Conservation (phyloP, 2,329 filamentous ascomycete genomes). For the Aspergillus udagawae region DNA sequence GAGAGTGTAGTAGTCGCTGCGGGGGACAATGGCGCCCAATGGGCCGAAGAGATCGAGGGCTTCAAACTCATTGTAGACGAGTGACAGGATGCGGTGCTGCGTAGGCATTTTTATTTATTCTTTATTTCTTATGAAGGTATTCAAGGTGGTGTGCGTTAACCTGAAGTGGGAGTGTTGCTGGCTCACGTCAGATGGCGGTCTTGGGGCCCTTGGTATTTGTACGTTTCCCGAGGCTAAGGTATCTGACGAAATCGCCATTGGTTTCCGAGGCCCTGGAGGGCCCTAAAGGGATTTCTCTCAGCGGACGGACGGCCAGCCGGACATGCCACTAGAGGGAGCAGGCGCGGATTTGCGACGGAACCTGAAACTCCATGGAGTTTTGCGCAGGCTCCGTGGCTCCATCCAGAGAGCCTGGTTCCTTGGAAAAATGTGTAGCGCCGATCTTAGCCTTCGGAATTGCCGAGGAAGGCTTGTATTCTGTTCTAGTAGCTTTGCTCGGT, state of each 20-base stretch:
- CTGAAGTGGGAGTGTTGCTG: not conserved
- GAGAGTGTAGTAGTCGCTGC: slow-evolving; percentile 18
- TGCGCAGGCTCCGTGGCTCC: not conserved
- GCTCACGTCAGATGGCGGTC: not conserved
- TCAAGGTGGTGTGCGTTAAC: not conserved
- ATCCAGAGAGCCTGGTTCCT: too few species aligned
- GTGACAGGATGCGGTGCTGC: slow-evolving; percentile 1
- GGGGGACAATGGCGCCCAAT: slow-evolving; percentile 38
- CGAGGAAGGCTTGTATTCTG: too few species aligned
- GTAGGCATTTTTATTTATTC: not conserved
- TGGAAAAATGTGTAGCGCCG: too few species aligned
- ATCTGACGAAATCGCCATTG: not conserved
- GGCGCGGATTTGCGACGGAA: too few species aligned
- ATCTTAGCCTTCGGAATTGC: too few species aligned
- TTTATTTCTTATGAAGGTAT: too few species aligned
- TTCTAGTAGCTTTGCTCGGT: too few species aligned
- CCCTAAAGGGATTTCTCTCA: not conserved
- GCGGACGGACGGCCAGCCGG: not conserved
- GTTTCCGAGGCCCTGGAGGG: not conserved
- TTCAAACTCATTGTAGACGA: slow-evolving; percentile 43
- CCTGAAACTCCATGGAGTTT: not conserved
- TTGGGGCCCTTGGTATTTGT: not conserved
- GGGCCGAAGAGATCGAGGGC: slow-evolving; percentile 45
- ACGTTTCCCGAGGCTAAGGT: not conserved
- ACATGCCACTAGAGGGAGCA: too few species aligned